A percentile compares a stretch with the other conserved stretches of the same genome.
These are phyloP conservation scores for Rhamnella rubrinervis DNA, from an alignment of 331 rosid genomes.

Conservation along the genomic window DNA sequence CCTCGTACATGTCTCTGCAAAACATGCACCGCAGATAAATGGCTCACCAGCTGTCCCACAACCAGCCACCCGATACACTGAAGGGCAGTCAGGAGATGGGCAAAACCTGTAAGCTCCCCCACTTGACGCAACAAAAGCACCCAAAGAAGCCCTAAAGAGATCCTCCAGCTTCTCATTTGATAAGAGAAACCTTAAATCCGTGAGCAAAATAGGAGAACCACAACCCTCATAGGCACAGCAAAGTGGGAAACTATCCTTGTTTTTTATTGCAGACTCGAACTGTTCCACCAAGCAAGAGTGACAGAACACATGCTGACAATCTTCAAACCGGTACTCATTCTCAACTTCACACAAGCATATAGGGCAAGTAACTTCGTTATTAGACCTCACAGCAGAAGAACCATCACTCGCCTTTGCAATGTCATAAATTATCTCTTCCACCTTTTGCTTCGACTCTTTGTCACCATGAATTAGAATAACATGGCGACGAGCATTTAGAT, in stretches of 20 bases:
- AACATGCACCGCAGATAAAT: conserved; percentile 82
- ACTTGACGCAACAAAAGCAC: conserved; percentile 64
- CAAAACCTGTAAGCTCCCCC: conserved; percentile 71
- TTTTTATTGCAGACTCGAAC: conserved; percentile 72
- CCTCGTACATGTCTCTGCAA: conserved; percentile 71
- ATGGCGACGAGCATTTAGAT: conserved; percentile 58
- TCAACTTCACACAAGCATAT: conserved; percentile 91
- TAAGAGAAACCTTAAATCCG: conserved; percentile 60
- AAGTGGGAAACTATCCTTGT: conserved; percentile 75
- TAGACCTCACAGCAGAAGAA: conserved; percentile 33
- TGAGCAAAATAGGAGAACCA: conserved; percentile 47
- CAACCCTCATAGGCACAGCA: conserved; percentile 59
- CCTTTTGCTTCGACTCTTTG: conserved; percentile 68
- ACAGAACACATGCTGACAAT: conserved; percentile 71
- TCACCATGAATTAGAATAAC: conserved; percentile 51
- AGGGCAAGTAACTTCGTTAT: conserved; percentile 55
- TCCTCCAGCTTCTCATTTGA: conserved; percentile 71
- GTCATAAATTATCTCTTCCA: conserved; percentile 56
- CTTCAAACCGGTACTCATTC: conserved; percentile 72
- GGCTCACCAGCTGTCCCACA: conserved; percentile 48
- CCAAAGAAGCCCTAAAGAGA: conserved; percentile 83
- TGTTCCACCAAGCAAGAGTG: conserved; percentile 74
- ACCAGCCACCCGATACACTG: conserved; percentile 66
- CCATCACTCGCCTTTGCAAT: conserved; percentile 39
- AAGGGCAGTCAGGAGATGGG: conserved; percentile 93